Percentiles rank a stretch among this genome's conserved stretches.
These are phyloP conservation scores for Fusarium heterosporum DNA, from an alignment of 2,329 filamentous ascomycete species.

Conservation along the genomic window DNA sequence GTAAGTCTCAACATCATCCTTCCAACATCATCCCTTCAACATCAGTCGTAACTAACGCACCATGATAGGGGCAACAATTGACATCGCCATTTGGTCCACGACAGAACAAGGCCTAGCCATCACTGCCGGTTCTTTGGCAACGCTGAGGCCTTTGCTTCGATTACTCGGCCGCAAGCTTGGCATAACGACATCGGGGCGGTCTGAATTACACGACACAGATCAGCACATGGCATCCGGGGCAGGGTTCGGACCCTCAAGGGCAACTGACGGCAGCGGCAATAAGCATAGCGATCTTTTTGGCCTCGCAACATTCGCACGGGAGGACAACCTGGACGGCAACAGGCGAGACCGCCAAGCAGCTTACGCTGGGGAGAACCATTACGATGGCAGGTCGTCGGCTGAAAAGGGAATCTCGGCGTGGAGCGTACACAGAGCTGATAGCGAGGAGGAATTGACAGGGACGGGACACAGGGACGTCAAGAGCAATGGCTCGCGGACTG, in stretches of 20 bases:
- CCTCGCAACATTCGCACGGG: conserved; percentile 46
- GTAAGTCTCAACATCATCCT: conserved; percentile 44
- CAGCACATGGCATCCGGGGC: conserved; percentile 19
- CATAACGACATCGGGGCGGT: conserved; percentile 39
- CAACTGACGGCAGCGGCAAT: conserved; percentile 20
- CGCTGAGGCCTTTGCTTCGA: conserved; percentile 59
- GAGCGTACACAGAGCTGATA: conserved; percentile 27
- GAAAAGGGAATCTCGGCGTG: conserved; percentile 34
- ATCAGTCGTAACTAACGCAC: conserved; percentile 11
- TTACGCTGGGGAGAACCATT: conserved; percentile 37
- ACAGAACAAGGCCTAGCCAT: conserved; percentile 62
- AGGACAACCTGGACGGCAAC: conserved; percentile 41
- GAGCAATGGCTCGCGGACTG: conserved; percentile 15
- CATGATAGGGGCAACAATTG: conserved; percentile 51
- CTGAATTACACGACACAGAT: conserved; percentile 35
- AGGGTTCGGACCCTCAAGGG: conserved; percentile 15
- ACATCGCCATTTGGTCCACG: conserved; percentile 63
- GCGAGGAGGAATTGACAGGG: conserved; percentile 40
- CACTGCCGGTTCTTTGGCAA: conserved; percentile 60
- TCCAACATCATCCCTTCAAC: conserved; percentile 1
- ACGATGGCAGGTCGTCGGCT: conserved; percentile 13
- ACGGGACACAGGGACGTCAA: conserved; percentile 2
- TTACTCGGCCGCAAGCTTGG: conserved; percentile 50
- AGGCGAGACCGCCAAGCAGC: conserved; percentile 35
- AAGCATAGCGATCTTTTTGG: conserved; percentile 44